A percentile compares a stretch with the other conserved stretches of the same genome.
Evolutionary conservation across 345 rosid species (phyloP).

Genomic region (Eucalyptus lansdowneana): DNA sequence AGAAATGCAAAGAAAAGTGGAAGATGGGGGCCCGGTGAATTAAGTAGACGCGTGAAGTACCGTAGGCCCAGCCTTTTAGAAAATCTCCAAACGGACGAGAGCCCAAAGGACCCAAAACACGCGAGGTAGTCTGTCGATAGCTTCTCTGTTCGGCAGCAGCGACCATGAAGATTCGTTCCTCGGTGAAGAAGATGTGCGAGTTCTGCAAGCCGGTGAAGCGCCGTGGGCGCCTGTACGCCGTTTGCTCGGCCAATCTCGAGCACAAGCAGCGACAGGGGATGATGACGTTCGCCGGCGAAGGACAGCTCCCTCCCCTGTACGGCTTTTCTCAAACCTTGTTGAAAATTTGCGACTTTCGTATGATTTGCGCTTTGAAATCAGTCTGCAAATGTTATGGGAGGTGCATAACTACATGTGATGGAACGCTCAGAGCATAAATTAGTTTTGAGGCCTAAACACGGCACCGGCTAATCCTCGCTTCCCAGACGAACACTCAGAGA

Average conservation of each 20-base stretch:
- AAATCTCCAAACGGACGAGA: too few relatives aligned
- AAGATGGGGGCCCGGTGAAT: too few relatives aligned
- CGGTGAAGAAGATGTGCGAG: constrained; percentile 62
- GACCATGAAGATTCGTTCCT: neutral
- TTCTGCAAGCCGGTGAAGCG: constrained; percentile 79
- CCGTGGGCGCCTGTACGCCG: constrained; percentile 65
- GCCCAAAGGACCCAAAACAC: too few relatives aligned
- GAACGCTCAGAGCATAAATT: neutral
- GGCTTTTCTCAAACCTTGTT: neutral
- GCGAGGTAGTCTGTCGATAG: too few relatives aligned
- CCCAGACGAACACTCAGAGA: too few relatives aligned
- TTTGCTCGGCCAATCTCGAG: constrained; percentile 69
- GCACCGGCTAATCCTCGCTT: too few relatives aligned
- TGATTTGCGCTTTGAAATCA: neutral
- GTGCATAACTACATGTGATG: neutral
- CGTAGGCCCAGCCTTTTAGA: too few relatives aligned
- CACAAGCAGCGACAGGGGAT: constrained; percentile 90
- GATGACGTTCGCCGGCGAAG: constrained; percentile 37
- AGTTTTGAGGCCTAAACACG: neutral
- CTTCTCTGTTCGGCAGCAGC: too few relatives aligned
- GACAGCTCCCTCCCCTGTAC: constrained; percentile 18
- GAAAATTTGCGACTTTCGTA: neutral
- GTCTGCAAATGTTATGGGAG: neutral
- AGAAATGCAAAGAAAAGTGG: too few relatives aligned
- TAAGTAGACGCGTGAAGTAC: too few relatives aligned